Conservation (phyloP, 495 filamentous ascomycete species). For the Penicillium daleae region DNA sequence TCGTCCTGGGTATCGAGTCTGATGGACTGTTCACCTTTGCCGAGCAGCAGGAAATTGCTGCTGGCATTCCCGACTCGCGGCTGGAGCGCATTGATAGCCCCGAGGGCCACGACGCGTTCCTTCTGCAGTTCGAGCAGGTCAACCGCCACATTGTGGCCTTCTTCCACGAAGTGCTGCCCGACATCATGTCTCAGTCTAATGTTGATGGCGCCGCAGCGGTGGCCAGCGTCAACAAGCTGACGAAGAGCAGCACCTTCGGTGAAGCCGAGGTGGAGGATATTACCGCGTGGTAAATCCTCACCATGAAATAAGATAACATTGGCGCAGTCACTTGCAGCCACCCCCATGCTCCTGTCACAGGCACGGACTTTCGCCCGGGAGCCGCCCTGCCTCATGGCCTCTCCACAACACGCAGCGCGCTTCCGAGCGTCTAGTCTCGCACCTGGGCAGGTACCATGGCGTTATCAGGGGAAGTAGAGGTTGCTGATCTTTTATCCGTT, state of each 20-base stretch:
- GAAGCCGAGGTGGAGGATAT: slow-evolving; percentile 97
- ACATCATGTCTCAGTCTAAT: slow-evolving; percentile 74
- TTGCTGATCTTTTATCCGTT: slow-evolving; percentile 48
- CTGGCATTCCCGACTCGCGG: slow-evolving; percentile 74
- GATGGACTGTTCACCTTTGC: slow-evolving; percentile 96
- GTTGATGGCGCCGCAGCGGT: slow-evolving; percentile 41
- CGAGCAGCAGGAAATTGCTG: slow-evolving; percentile 90
- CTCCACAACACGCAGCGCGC: background rate
- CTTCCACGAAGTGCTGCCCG: slow-evolving; percentile 77
- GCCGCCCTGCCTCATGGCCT: slow-evolving; percentile 11
- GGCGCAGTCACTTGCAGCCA: slow-evolving; percentile 42
- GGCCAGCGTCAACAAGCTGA: slow-evolving; percentile 52
- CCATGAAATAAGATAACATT: background rate
- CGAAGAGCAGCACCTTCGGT: slow-evolving; percentile 86
- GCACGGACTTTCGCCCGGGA: slow-evolving; percentile 19
- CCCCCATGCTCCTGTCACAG: slow-evolving; percentile 31
- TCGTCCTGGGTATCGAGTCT: slow-evolving; percentile 90
- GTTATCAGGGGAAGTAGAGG: slow-evolving; percentile 43
- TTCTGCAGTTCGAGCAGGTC: slow-evolving; percentile 96
- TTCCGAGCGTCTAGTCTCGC: background rate
- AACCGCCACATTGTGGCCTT: slow-evolving; percentile 86
- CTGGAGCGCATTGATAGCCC: slow-evolving; percentile 87
- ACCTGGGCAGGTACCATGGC: slow-evolving; percentile 24
- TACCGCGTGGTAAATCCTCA: slow-evolving; percentile 77
- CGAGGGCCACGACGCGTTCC: slow-evolving; percentile 95